phyloP scores from a whole-genome alignment of 148 eudicot genomes.

The Simmondsia chinensis region DNA sequence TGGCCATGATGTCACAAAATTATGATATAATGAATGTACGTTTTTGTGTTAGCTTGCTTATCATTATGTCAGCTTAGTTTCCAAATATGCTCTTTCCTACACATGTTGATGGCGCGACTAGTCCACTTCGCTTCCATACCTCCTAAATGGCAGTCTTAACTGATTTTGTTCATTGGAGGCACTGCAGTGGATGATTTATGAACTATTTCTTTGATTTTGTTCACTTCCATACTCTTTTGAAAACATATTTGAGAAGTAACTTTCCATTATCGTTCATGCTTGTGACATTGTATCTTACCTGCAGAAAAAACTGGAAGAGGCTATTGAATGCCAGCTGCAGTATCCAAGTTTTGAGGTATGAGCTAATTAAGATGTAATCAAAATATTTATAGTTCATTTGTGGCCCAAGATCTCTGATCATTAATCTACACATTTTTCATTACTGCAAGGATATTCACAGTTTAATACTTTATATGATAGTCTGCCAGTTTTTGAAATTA shows the following conservation, averaged over 20 bases:
- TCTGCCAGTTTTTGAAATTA: not conserved
- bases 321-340: slow-evolving; percentile 44
- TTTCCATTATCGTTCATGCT: not conserved
- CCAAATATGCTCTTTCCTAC: too few relatives aligned
- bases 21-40: not conserved
- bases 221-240: not conserved
- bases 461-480: not conserved
- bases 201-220: too few relatives aligned
- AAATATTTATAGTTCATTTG: not conserved
- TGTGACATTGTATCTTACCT: not conserved
- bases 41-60: too few relatives aligned
- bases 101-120: too few relatives aligned
- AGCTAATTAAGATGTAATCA: not conserved
- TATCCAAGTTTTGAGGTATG: slow-evolving; percentile 93
- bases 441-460: not conserved
- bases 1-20: not conserved
- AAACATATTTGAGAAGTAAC: not conserved
- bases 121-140: too few relatives aligned
- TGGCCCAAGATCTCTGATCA: too few relatives aligned
- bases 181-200: too few relatives aligned
- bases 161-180: too few relatives aligned
- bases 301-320: slow-evolving; percentile 65
- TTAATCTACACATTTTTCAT: not conserved
- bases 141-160: too few relatives aligned
- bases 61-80: too few relatives aligned